A percentile compares a stretch with the other conserved stretches of the same genome.
These are phyloP conservation scores for Coffea canephora DNA, from an alignment of 257 asterid species.

Conservation along the genomic window DNA sequence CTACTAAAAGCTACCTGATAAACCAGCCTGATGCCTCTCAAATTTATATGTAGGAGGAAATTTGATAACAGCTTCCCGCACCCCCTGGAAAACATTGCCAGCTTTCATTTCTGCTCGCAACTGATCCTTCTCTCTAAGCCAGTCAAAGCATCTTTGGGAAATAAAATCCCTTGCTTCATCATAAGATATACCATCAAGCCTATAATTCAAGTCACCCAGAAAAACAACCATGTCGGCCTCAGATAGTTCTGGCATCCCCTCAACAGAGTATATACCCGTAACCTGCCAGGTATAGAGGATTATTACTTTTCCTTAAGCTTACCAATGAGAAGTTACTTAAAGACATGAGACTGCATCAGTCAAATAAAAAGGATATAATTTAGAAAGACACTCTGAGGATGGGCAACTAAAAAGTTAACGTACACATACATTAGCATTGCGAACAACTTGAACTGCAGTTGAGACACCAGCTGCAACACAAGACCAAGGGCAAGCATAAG, in stretches of 20 bases:
- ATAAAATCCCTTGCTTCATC: constrained; percentile 97
- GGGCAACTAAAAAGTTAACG: constrained; percentile 16
- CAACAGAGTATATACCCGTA: constrained; percentile 45
- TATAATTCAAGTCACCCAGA: constrained; percentile 87
- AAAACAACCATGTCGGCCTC: constrained; percentile 89
- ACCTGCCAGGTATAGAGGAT: constrained; percentile 32
- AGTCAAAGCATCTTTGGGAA: constrained; percentile 96
- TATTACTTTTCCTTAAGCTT: constrained; percentile 13
- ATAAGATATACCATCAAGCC: constrained; percentile 90
- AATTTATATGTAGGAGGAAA: constrained; percentile 98
- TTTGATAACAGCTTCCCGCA: constrained; percentile 87
- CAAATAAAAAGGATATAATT: constrained; percentile 1
- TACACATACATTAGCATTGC: constrained; percentile 57
- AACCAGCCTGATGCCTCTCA: constrained; percentile 82
- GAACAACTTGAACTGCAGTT: constrained; percentile 79
- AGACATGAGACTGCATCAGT: constrained; percentile 10
- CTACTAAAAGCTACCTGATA: constrained; percentile 65
- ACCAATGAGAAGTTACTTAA: constrained; percentile 10
- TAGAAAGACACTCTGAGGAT: constrained; percentile 18
- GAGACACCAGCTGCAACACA: constrained; percentile 89
- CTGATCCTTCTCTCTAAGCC: constrained; percentile 97
- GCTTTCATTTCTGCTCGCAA: constrained; percentile 88
- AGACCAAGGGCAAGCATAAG: constrained; percentile 74
- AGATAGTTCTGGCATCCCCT: constrained; percentile 81
- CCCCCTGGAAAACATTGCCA: constrained; percentile 92